These are phyloP conservation scores for Brachypodium distachyon DNA, from an alignment of 202 grass and related monocot genomes.

Conservation along the genomic window DNA sequence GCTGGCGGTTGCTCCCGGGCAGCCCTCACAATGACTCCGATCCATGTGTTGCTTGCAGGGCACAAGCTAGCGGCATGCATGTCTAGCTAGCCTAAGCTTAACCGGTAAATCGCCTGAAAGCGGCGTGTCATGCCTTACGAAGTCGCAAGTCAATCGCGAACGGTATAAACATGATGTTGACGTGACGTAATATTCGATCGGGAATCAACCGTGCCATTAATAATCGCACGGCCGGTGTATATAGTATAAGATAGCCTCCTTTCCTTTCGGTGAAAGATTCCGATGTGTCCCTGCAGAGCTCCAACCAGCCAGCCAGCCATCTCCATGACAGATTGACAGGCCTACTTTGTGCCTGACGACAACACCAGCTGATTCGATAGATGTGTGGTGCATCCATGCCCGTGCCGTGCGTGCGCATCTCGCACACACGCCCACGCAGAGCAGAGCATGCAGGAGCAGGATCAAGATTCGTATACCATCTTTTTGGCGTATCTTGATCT, in stretches of 20 bases:
- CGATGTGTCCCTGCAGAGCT: not conserved
- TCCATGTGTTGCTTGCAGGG: not conserved
- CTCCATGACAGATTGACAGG: not conserved
- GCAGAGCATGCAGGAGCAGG: no score
- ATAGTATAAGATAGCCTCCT: no score
- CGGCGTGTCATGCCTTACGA: not conserved
- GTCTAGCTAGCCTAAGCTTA: not conserved
- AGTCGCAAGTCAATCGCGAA: not conserved
- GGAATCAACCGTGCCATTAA: not conserved
- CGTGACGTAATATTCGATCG: not conserved
- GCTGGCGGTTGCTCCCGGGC: not conserved
- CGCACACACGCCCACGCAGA: no score
- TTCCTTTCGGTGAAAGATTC: not conserved
- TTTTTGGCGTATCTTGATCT: not conserved
- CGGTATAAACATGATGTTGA: not conserved
- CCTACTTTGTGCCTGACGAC: not conserved
- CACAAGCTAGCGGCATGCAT: not conserved
- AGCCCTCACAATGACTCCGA: not conserved
- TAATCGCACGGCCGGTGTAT: no score
- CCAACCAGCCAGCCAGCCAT: not conserved
- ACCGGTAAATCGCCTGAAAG: not conserved
- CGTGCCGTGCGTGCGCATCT: not conserved
- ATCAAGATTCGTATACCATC: not conserved
- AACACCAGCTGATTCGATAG: not conserved
- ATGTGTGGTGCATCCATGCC: not conserved